These are phyloP conservation scores for Stephanodiscus minutulus DNA, from an alignment of 108 stramenopile species.

Conservation along the genomic window DNA sequence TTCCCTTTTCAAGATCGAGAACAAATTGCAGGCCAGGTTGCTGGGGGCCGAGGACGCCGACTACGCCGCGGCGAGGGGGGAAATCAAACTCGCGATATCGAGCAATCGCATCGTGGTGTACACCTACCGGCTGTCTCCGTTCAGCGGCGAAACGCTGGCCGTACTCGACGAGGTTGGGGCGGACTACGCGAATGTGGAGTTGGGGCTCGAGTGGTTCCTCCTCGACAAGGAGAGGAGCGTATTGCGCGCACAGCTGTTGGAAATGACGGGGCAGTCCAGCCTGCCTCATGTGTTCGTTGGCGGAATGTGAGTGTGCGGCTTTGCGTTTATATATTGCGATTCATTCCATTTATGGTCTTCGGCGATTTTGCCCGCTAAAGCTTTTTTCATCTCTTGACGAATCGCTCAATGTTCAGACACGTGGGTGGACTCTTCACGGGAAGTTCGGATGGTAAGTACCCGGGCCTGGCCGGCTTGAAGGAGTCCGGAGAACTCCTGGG, in stretches of 20 bases:
- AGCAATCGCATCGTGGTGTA: conserved; percentile 58
- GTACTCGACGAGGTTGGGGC: conserved; percentile 57
- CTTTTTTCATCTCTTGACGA: not conserved
- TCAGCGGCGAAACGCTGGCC: conserved; percentile 56
- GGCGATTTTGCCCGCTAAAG: no score
- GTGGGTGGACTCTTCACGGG: conserved; percentile 48
- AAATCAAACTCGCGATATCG: conserved; percentile 48
- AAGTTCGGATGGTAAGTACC: conserved; percentile 34
- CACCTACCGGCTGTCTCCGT: conserved; percentile 74
- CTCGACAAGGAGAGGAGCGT: conserved; percentile 49
- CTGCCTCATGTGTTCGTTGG: conserved; percentile 72
- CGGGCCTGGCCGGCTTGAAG: conserved; percentile 37
- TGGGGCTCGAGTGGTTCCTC: conserved; percentile 70
- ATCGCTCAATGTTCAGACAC: not conserved
- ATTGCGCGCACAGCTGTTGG: conserved; percentile 57
- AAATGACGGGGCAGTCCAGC: conserved; percentile 78
- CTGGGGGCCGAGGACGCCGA: conserved; percentile 45
- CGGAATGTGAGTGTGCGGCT: conserved; percentile 25
- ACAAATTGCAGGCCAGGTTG: conserved; percentile 27
- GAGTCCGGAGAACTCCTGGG: conserved; percentile 25
- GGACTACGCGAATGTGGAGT: conserved; percentile 52
- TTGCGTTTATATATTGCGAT: not conserved
- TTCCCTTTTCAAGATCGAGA: conserved; percentile 38
- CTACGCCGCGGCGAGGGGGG: conserved; percentile 40
- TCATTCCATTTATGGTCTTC: no score